Conservation (phyloP, 495 filamentous ascomycete species). For the Penicillium simplicissimum region DNA sequence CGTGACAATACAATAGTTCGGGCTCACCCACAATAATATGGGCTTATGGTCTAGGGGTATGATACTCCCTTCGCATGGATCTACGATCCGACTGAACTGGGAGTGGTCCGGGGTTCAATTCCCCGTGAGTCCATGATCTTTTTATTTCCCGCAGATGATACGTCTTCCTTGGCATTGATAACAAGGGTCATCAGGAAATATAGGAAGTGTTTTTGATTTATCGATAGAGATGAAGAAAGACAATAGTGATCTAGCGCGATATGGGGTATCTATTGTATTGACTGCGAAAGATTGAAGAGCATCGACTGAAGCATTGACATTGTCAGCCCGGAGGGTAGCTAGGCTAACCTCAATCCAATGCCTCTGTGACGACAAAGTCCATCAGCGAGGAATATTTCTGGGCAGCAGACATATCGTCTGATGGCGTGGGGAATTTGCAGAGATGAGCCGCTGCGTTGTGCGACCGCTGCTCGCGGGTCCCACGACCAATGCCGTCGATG, state of each 20-base stretch:
- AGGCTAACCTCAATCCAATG: slow-evolving; percentile 8
- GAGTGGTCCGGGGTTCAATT: slow-evolving; percentile 60
- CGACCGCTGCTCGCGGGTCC: slow-evolving; percentile 12
- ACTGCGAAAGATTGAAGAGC: background rate
- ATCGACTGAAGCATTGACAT: background rate
- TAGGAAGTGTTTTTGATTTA: background rate
- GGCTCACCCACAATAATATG: slow-evolving; percentile 1
- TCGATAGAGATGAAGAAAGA: background rate
- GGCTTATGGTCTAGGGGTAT: slow-evolving; percentile 50
- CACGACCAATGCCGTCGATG: slow-evolving; percentile 23
- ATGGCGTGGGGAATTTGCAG: slow-evolving; percentile 27
- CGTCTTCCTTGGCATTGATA: too few species aligned
- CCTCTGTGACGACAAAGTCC: slow-evolving; percentile 35
- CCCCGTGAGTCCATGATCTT: slow-evolving; percentile 46
- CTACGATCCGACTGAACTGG: slow-evolving; percentile 11
- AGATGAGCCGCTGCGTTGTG: slow-evolving; percentile 16
- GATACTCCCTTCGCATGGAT: slow-evolving; percentile 43
- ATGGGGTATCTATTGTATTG: background rate
- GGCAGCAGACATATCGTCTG: background rate
- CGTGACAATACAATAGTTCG: background rate
- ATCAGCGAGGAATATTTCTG: slow-evolving; percentile 25
- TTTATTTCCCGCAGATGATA: background rate
- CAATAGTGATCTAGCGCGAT: background rate
- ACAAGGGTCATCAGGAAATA: too few species aligned
- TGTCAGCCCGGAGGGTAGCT: too few species aligned